phyloP scores from a whole-genome alignment of 257 asterid genomes.

The Oldenlandia corymbosa region DNA sequence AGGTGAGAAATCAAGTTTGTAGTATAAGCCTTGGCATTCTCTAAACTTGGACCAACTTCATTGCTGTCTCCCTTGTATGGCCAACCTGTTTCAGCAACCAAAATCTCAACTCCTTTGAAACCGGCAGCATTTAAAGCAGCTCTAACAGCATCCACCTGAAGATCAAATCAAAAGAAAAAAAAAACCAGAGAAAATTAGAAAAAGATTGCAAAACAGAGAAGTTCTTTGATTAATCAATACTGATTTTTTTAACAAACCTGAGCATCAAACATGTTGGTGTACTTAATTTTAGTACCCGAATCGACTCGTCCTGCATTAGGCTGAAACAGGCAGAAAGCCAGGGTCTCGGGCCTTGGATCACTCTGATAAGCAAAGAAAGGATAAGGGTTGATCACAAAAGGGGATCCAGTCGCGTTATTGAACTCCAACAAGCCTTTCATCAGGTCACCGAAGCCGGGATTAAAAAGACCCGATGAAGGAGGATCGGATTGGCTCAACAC shows the following conservation, averaged over 20 bases:
- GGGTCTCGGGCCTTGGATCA: constrained; percentile 61
- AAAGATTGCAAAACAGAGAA: too few species aligned
- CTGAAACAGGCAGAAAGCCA: constrained; percentile 66
- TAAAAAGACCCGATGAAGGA: constrained; percentile 60
- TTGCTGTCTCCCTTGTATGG: constrained; percentile 65
- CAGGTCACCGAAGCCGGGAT: constrained; percentile 43
- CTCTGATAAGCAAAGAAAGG: constrained; percentile 69
- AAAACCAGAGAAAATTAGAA: neutral
- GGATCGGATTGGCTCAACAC: constrained; percentile 53
- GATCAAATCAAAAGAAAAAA: neutral
- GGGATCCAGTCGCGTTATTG: constrained; percentile 48
- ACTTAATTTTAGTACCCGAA: constrained; percentile 45
- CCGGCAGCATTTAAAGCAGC: constrained; percentile 52
- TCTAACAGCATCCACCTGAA: constrained; percentile 61
- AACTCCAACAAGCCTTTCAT: constrained; percentile 54
- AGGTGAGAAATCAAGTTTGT: constrained; percentile 51
- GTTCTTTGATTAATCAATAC: neutral
- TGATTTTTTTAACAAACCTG: constrained; percentile 45
- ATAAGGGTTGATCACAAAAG: constrained; percentile 64
- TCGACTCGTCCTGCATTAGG: constrained; percentile 67
- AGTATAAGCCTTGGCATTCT: constrained; percentile 63
- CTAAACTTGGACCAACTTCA: constrained; percentile 59
- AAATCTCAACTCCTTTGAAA: constrained; percentile 56
- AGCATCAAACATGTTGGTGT: constrained; percentile 78
- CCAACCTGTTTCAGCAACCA: constrained; percentile 79